Percentiles rank a stretch among this genome's conserved stretches.
Evolutionary conservation across 305 asterid species (phyloP).

Genomic region (Striga hermonthica): DNA sequence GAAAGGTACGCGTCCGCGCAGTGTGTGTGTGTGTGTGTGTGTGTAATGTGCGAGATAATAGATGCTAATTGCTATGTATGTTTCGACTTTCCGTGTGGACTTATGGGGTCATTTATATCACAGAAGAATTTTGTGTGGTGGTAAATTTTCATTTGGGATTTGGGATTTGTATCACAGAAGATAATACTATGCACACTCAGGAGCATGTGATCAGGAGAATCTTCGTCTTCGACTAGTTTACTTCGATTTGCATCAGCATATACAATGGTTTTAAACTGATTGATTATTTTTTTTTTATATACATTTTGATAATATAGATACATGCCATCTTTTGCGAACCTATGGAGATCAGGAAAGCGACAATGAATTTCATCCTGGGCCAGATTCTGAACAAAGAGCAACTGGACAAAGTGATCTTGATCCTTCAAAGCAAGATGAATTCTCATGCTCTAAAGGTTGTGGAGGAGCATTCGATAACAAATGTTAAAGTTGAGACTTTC

Average conservation of each 20-base stretch:
- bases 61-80: background rate
- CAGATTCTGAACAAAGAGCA: constrained; percentile 40
- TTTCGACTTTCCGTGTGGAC: background rate
- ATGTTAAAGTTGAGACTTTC: constrained; percentile 44
- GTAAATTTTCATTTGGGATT: background rate
- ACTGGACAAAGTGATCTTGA: constrained; percentile 45
- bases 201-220: no score
- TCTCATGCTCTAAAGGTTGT: constrained; percentile 42
- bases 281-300: background rate
- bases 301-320: constrained; percentile 30
- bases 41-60: background rate
- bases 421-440: constrained; percentile 47
- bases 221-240: no score
- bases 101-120: no score
- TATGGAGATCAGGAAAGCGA: constrained; percentile 33
- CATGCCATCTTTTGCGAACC: constrained; percentile 41
- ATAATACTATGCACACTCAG: background rate
- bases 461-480: constrained; percentile 31
- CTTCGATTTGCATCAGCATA: no score
- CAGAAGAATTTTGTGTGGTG: background rate
- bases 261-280: background rate
- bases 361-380: constrained; percentile 34
- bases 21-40: background rate
- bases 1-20: constrained; percentile 33
- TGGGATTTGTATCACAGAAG: background rate